Conservation (phyloP, 106 monocot species). For the Xerophyta viscosa region DNA sequence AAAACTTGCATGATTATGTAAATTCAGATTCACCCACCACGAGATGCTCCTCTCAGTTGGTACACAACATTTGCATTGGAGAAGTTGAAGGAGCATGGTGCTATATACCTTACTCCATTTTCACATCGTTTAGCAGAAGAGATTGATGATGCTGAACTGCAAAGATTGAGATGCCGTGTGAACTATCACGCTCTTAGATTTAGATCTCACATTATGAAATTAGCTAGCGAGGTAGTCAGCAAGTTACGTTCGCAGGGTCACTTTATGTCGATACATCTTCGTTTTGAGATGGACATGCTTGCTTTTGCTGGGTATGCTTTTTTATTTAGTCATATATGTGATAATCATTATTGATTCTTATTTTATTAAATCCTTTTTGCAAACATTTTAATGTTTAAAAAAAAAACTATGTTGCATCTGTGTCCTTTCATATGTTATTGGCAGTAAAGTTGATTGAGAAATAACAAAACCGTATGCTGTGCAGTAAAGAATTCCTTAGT, state of each 20-base stretch:
- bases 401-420: too few species aligned
- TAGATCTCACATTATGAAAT: constrained; percentile 87
- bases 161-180: constrained; percentile 89
- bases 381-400: too few species aligned
- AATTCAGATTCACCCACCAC: constrained; percentile 75
- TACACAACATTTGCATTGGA: constrained; percentile 74
- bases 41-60: constrained; percentile 91
- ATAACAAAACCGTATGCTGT: too few species aligned
- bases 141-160: constrained; percentile 75
- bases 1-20: too few species aligned
- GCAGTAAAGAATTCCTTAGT: too few species aligned
- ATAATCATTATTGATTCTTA: too few species aligned
- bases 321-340: too few species aligned
- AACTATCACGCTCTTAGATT: constrained; percentile 95
- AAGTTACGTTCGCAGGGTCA: constrained; percentile 71
- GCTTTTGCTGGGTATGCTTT: constrained; percentile 89
- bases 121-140: constrained; percentile 93
- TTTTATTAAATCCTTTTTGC: too few species aligned
- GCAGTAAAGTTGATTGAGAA: too few species aligned
- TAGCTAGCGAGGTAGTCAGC: constrained; percentile 70
- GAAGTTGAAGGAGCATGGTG: constrained; percentile 83
- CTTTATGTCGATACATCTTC: constrained; percentile 96
- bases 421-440: too few species aligned
- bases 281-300: constrained; percentile 99
- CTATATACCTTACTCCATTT: constrained; percentile 91